Conservation (phyloP, 2,329 filamentous ascomycete species). For the Dothideomycetes sp. region DNA sequence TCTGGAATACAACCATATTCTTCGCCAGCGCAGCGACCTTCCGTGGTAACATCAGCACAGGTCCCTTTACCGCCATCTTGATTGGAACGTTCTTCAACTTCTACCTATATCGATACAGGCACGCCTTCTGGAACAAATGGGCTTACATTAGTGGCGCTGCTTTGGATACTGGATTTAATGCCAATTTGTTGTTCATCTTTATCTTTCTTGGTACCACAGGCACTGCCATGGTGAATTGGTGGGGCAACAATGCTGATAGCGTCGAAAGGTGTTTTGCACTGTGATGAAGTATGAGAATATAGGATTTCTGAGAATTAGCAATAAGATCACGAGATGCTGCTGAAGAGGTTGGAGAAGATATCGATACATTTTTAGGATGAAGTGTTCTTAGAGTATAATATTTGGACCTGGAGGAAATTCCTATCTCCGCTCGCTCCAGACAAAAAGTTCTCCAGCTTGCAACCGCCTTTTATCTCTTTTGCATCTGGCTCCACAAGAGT, state of each 20-base stretch:
- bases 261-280: background rate
- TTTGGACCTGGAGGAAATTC: no score
- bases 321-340: no score
- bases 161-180: background rate
- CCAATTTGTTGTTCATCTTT: background rate
- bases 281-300: background rate
- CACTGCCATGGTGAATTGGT: background rate
- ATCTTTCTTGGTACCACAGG: background rate
- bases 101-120: background rate
- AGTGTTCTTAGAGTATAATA: no score
- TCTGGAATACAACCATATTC: conserved; percentile 54
- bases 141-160: background rate
- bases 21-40: conserved; percentile 44
- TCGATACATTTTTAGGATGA: no score
- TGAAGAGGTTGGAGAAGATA: no score
- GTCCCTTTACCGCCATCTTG: conserved; percentile 14
- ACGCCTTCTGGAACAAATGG: background rate
- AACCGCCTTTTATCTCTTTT: no score
- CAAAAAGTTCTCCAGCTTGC: no score
- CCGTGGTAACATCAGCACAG: conserved; percentile 51
- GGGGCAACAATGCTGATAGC: background rate
- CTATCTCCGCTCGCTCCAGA: no score
- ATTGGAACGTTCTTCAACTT: background rate
- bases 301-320: background rate
- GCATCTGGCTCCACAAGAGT: no score